Percentiles rank a stretch among this genome's conserved stretches.
phyloP scores from a whole-genome alignment of 257 asterid species.

The Rhazya stricta region DNA sequence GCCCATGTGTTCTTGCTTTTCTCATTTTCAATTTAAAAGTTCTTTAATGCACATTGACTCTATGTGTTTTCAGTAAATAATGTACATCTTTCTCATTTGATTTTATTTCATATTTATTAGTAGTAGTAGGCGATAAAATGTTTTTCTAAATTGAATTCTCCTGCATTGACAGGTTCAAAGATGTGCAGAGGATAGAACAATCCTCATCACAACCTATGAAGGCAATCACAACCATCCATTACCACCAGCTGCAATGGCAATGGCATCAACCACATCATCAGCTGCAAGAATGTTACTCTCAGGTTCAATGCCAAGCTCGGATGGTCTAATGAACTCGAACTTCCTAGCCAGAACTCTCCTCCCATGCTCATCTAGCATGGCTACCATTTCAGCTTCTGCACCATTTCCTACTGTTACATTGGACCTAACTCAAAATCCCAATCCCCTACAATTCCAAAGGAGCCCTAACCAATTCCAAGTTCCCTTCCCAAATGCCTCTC shows the following conservation, averaged over 20 bases:
- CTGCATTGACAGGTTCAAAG: conserved; percentile 65
- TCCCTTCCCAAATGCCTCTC: conserved; percentile 45
- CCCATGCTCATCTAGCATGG: conserved; percentile 87
- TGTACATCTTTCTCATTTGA: neutral
- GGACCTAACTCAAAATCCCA: conserved; percentile 81
- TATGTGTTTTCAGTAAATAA: neutral
- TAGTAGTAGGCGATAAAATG: no score
- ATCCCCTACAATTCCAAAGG: conserved; percentile 40
- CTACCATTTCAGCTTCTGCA: conserved; percentile 90
- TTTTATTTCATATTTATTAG: neutral
- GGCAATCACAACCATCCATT: conserved; percentile 91
- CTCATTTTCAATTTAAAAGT: neutral
- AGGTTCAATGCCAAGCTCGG: conserved; percentile 86
- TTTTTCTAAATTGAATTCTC: neutral
- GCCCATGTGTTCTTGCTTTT: neutral
- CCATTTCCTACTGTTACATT: conserved; percentile 91
- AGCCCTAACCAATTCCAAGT: conserved; percentile 40
- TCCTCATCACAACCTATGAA: conserved; percentile 82
- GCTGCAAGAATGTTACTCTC: conserved; percentile 90
- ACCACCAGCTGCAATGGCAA: conserved; percentile 96
- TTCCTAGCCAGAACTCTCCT: conserved; percentile 72
- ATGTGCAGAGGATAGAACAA: conserved; percentile 70
- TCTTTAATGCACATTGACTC: neutral
- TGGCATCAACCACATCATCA: conserved; percentile 94
- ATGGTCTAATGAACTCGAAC: conserved; percentile 70